Base-by-base conservation (phyloP, 768 basidiomycete genomes). In the Pleurotus salmoneostramineus region DNA sequence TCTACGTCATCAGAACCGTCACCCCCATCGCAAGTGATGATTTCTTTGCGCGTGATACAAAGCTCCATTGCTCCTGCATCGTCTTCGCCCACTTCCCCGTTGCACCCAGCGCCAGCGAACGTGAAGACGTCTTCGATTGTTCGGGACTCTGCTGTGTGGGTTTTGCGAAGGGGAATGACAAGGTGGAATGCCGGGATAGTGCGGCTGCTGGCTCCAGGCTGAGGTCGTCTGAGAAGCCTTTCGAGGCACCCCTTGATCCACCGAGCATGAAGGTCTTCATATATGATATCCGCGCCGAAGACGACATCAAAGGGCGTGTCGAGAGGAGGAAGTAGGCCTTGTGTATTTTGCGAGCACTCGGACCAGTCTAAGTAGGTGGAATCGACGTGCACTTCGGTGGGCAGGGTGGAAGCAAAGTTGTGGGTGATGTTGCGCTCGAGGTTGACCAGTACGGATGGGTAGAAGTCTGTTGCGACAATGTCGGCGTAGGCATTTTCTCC, bases 201-300 rank as follows among this genome's bases (percentile, higher is more conserved):
- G 15, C 5, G 15, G 5, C 21, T 36, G 31, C 44, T 40, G 4
- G 14, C 44, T 10, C 34, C 15, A 4, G 21, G 21, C 21, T 57
- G 36, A 4, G 72, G 70, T 47, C 68, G 71, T 43, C 64, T 68
- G 5, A 94, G 78, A 12, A 84, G 74, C 11, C 58, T 72, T 21
- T 66, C 67, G 6, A 91, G 80, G 50, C 87, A 89, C 0, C 68
- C 64, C 60, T 81, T 83, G 62, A 94, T 88, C 88, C 87, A 92
- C 0, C 66, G 49, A 0, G 88, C 86, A 66, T 93, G 91, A 31
- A 79, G 69, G 0, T 83, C 74, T 63, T 93, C 84, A 71, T 94
- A 95, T 4, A 93, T 72, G 58, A 93, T 84, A 64, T 95, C 91
- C n/a, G 92, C 89, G 0, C 87, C 93, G 27, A 93, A 74, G 8